These are phyloP conservation scores for Globisporangium sylvaticum DNA, from an alignment of 352 stramenopile species.

Conservation along the genomic window DNA sequence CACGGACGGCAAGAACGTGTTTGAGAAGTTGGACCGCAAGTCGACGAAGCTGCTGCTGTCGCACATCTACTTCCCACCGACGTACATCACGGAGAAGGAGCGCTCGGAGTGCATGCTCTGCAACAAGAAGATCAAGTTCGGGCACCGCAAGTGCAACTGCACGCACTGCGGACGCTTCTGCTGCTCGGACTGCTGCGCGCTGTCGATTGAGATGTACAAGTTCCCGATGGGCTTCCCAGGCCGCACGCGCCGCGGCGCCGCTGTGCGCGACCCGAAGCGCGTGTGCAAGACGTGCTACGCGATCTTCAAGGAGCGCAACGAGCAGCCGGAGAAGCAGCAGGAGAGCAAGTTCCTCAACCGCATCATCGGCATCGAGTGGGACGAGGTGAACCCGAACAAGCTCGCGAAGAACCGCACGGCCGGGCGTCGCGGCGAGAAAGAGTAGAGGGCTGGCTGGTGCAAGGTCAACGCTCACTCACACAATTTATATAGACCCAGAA, in stretches of 20 bases:
- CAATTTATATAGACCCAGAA: neutral
- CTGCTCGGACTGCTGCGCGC: conserved; percentile 62
- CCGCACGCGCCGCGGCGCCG: conserved; percentile 61
- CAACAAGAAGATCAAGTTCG: conserved; percentile 85
- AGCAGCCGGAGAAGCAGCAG: conserved; percentile 55
- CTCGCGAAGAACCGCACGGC: conserved; percentile 38
- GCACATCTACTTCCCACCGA: conserved; percentile 87
- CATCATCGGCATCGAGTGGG: conserved; percentile 85
- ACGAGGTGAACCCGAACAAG: conserved; percentile 89
- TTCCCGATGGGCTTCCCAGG: conserved; percentile 85
- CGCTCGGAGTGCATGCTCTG: conserved; percentile 81
- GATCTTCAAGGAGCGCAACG: conserved; percentile 79
- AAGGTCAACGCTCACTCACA: neutral
- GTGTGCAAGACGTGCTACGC: conserved; percentile 87
- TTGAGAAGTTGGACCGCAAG: conserved; percentile 78
- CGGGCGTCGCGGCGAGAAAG: conserved; percentile 61
- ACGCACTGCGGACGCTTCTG: conserved; percentile 79
- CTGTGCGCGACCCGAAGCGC: conserved; percentile 58
- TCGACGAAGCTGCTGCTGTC: conserved; percentile 66
- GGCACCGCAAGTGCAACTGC: conserved; percentile 84
- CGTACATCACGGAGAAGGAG: conserved; percentile 85
- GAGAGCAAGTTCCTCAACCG: conserved; percentile 69
- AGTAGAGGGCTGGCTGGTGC: conserved; percentile 14
- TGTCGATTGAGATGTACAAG: conserved; percentile 71
- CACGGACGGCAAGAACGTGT: conserved; percentile 77